A percentile compares a stretch with the other conserved stretches of the same genome.
phyloP scores from a whole-genome alignment of 495 filamentous ascomycete species.

The Usnea hakonensis region DNA sequence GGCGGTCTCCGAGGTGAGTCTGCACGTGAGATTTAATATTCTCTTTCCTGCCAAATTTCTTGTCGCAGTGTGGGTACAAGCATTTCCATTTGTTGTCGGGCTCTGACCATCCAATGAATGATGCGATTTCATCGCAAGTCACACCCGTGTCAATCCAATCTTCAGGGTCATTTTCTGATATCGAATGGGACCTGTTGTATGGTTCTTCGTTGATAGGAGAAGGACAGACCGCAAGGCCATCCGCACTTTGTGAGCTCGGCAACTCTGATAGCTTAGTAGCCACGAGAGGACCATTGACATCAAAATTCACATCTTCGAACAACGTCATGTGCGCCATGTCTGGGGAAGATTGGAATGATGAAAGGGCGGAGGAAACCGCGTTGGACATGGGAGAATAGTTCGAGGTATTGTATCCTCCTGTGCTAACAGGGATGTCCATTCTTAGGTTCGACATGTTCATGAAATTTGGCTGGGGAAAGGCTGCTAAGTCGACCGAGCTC shows the following conservation, averaged over 20 bases:
- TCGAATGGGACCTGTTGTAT: slow-evolving; percentile 34
- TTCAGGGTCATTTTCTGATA: slow-evolving; percentile 41
- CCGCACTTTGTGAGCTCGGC: slow-evolving; percentile 8
- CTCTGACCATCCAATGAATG: slow-evolving; percentile 66
- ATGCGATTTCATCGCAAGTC: slow-evolving; percentile 75
- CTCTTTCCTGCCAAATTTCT: slow-evolving; percentile 85
- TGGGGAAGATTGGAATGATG: slow-evolving; percentile 41
- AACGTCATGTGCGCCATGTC: slow-evolving; percentile 42
- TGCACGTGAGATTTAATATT: slow-evolving; percentile 98
- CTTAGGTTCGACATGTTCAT: slow-evolving; percentile 46
- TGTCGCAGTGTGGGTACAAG: slow-evolving; percentile 68
- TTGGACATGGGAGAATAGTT: slow-evolving; percentile 35
- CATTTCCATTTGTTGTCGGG: slow-evolving; percentile 79
- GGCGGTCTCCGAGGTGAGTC: slow-evolving; percentile 90
- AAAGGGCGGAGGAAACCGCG: slow-evolving; percentile 36
- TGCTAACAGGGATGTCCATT: slow-evolving; percentile 44
- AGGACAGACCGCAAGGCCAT: slow-evolving; percentile 14
- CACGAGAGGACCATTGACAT: not conserved
- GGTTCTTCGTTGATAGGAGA: slow-evolving; percentile 31
- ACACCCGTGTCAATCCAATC: slow-evolving; percentile 67
- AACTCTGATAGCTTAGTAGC: slow-evolving; percentile 12
- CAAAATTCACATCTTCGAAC: slow-evolving; percentile 21
- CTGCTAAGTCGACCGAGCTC: slow-evolving; percentile 38
- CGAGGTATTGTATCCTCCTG: slow-evolving; percentile 37
- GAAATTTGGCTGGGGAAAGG: slow-evolving; percentile 47